Base-by-base conservation (phyloP, 257 asterid species). In the Solanum pimpinellifolium region DNA sequence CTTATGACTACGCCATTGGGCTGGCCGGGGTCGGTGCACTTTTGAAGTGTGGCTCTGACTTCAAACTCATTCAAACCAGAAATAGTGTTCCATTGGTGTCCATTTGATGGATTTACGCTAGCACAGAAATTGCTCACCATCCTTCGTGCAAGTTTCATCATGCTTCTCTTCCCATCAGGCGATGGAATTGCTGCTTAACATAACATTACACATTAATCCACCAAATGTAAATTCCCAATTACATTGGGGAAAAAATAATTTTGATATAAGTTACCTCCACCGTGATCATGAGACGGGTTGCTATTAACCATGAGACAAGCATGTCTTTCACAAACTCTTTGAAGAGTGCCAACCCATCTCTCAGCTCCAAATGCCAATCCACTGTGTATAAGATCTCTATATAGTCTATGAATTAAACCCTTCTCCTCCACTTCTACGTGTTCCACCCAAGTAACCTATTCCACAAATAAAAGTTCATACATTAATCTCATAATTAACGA, bases 311-410 rank as follows among this genome's bases (percentile, higher is more conserved):
- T 92, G 20, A 93, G 85, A 83, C 98, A 96, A 46, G 98, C 98
- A 83, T 90, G 91, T 88, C 99, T 91, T 88, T 97, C 99, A 84
- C 98, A 96, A 88, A 90, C 90, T 46, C 99, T 88, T 86, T 96
- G 98, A 44, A 97, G 93, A 68, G 92, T 93, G 2, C 98, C 90
- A n/a, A 97, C 91, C 99, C 99, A 97, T 85, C 98, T 90, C 80
- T 93, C 98, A 3, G 99, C 99, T 31, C 99, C 99, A 87, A 93
- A 97, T 69, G 98, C 98, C 86, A 92, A 85, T 47, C 99, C 99
- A 75, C 93, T 92, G 14, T 92, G 92, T 83, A 97, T 89, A 33
- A 97, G 90, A 88, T 97, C 99, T 90, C 95, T 90, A 47, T 92
- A 97, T 11, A 95, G 94, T 88, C 94, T 85, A 52, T 96, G 94